Conservation (phyloP, 768 basidiomycete genomes). For the Suillus paluster region DNA sequence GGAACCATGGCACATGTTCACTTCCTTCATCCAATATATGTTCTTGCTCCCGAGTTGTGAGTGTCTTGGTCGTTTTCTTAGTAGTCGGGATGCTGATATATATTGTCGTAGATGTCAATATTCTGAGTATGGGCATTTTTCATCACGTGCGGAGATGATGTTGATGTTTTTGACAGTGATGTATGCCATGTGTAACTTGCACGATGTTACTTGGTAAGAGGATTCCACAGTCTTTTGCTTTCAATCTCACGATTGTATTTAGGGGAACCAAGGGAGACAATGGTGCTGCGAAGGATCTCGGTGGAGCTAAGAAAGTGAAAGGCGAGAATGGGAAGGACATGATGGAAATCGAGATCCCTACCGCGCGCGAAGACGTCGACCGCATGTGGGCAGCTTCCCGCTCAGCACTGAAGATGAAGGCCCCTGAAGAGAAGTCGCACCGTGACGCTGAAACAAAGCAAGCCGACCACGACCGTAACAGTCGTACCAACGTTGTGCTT, state of each 20-base stretch:
- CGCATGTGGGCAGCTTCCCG: slow-evolving; percentile 83
- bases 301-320: slow-evolving; percentile 88
- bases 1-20: slow-evolving; percentile 98
- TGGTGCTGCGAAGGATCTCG: slow-evolving; percentile 84
- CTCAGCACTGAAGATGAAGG: slow-evolving; percentile 66
- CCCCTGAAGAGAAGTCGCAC: slow-evolving; percentile 77
- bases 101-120: slow-evolving; percentile 64
- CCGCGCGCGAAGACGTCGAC: slow-evolving; percentile 85
- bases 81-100: slow-evolving; percentile 13
- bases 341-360: slow-evolving; percentile 85
- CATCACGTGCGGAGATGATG: background rate
- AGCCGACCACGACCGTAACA: slow-evolving; percentile 83
- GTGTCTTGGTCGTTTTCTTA: slow-evolving; percentile 24
- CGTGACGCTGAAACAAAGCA: slow-evolving; percentile 89
- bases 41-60: slow-evolving; percentile 81
- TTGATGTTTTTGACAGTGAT: slow-evolving; percentile 55
- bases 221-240: background rate
- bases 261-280: slow-evolving; percentile 95
- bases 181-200: slow-evolving; percentile 93
- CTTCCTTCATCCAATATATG: slow-evolving; percentile 90
- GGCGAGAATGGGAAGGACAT: slow-evolving; percentile 84
- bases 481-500: slow-evolving; percentile 83
- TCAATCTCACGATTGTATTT: background rate
- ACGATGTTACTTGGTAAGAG: slow-evolving; percentile 80
- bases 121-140: slow-evolving; percentile 57